Evolutionary conservation across 352 stramenopile genomes (phyloP).

Genomic region (Phytophthora pistaciae): DNA sequence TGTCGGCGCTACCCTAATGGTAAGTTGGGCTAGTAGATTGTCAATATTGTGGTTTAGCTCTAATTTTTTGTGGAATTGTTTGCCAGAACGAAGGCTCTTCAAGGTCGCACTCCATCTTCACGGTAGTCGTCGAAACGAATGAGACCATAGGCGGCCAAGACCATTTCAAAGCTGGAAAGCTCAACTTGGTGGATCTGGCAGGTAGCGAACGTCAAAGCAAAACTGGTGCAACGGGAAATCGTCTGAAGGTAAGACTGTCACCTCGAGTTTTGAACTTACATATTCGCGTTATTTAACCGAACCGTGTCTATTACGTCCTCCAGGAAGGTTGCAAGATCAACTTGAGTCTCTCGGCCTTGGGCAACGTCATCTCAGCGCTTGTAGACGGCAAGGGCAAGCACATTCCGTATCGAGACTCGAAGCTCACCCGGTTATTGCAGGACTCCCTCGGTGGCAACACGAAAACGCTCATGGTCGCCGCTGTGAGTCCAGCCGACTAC

Average conservation of each 20-base stretch:
- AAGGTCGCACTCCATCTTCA: slow-evolving; percentile 90
- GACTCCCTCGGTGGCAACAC: slow-evolving; percentile 96
- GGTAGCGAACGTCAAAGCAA: slow-evolving; percentile 88
- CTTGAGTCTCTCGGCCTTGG: slow-evolving; percentile 76
- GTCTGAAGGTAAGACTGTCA: slow-evolving; percentile 58
- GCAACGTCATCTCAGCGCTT: slow-evolving; percentile 88
- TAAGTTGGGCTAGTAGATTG: slow-evolving; percentile 18
- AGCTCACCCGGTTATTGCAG: slow-evolving; percentile 92
- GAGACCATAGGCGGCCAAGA: slow-evolving; percentile 81
- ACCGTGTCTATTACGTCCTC: slow-evolving; percentile 16
- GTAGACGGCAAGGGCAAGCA: slow-evolving; percentile 89
- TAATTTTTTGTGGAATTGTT: not conserved
- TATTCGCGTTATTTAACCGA: not conserved
- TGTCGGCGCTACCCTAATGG: slow-evolving; percentile 84
- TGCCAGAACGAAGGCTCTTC: slow-evolving; percentile 83
- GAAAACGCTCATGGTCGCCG: slow-evolving; percentile 97
- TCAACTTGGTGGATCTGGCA: slow-evolving; percentile 88
- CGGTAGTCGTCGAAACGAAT: slow-evolving; percentile 82
- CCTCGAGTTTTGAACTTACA: not conserved
- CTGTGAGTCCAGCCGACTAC: slow-evolving; percentile 94
- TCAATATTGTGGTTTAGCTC: not conserved
- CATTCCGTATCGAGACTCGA: slow-evolving; percentile 93
- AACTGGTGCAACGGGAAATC: slow-evolving; percentile 80
- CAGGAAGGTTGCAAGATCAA: slow-evolving; percentile 92
- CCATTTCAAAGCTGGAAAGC: slow-evolving; percentile 85